Base-by-base conservation (phyloP, 2,329 filamentous ascomycete genomes). In the Nemania serpens region DNA sequence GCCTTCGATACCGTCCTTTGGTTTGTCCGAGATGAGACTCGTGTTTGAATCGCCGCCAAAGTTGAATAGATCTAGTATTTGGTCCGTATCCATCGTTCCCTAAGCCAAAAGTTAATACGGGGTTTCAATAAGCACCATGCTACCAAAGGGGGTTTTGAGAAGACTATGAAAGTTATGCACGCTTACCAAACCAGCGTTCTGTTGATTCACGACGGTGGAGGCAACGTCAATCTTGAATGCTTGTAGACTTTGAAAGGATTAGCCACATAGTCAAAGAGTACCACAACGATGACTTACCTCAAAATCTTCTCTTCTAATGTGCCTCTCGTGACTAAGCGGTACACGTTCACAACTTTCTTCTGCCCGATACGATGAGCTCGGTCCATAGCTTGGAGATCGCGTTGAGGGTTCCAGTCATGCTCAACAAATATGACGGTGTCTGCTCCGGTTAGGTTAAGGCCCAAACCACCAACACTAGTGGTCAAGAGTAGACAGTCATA, bases 301-400 rank as follows among this genome's bases (percentile, higher is more conserved):
- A 99, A 81, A 73, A 99, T 99, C 85, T 99, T 99, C 81, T 99
- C 95, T 77, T 99, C 95, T 50, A 99, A 79, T 1, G 96, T 99
- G 64, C 95, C 95, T 68, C 95, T 86, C 5, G 95, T 99, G 71
- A 99, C 95, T 67, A 99, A 84, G 22, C 95, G 92, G 77, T 99
- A 99, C 15, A 99, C 95, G 73, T 99, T 99, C 69, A 99, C 95
- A 39, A 98, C 95, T 84, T 98, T 99, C 87, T 99, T 99, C 80
- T 99, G 95, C 1, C 95, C 95, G 70, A 99, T 98, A 69, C 95
- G 89, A 81, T 99, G 95, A 9, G 95, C 95, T 62, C 95, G 92
- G 74, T 99, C 95, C 95, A 99, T 99, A 68, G 95, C 95, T 74
- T 99, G 95, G 68, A 99, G 86, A 77, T 99, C 95, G 76, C 97